These are phyloP conservation scores for Clonostachys rosea DNA, from an alignment of 2,329 filamentous ascomycete species.

Conservation along the genomic window DNA sequence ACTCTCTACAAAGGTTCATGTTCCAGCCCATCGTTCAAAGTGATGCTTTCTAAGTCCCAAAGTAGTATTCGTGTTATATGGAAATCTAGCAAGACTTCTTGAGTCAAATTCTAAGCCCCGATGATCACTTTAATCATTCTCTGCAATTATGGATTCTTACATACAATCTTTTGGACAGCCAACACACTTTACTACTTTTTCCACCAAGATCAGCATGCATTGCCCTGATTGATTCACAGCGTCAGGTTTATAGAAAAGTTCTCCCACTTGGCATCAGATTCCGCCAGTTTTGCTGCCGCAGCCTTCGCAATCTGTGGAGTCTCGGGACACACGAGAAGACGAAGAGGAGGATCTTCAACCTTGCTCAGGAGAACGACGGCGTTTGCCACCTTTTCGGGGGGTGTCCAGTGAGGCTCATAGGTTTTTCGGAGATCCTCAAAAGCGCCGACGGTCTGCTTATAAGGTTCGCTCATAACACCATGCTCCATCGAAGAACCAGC, in stretches of 20 bases:
- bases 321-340: constrained; percentile 21
- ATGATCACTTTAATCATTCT: no score
- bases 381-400: constrained; percentile 15
- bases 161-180: no score
- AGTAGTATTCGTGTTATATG: no score
- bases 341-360: constrained; percentile 18
- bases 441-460: constrained; percentile 24
- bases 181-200: no score
- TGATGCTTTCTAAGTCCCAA: no score
- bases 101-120: no score
- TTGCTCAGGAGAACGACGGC: constrained; percentile 17
- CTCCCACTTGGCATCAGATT: constrained; percentile 22
- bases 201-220: no score
- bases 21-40: no score
- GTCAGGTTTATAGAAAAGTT: constrained; percentile 4
- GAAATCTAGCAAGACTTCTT: no score
- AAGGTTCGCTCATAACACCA: constrained; percentile 21
- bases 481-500: constrained; percentile 18
- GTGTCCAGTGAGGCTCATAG: constrained; percentile 2
- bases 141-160: no score
- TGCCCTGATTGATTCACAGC: not conserved
- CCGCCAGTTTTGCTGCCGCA: constrained; percentile 11
- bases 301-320: constrained; percentile 13
- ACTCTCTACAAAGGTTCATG: no score
- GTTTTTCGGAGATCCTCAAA: constrained; percentile 4